Evolutionary conservation across 2,329 filamentous ascomycete species (phyloP).

Genomic region (Curvularia hawaiiensis): DNA sequence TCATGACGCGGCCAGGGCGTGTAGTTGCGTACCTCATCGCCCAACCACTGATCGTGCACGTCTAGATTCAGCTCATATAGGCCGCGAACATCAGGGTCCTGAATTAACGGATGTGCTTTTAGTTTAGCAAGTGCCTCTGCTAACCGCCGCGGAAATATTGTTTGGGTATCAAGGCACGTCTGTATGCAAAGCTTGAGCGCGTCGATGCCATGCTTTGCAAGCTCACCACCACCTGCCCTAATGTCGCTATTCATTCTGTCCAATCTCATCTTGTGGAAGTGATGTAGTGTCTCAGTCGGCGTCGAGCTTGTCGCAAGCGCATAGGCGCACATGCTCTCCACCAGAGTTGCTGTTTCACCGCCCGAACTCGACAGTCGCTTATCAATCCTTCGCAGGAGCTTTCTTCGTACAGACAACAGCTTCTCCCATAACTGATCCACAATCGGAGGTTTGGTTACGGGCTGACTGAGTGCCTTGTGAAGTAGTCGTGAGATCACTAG

Average conservation of each 20-base stretch:
- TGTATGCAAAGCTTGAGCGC: constrained; percentile 75
- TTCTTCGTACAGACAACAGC: constrained; percentile 65
- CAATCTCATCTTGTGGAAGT: constrained; percentile 76
- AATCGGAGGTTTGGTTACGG: constrained; percentile 53
- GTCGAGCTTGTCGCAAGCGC: constrained; percentile 82
- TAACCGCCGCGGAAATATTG: constrained; percentile 73
- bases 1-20: constrained; percentile 87
- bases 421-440: constrained; percentile 69
- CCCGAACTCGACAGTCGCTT: constrained; percentile 50
- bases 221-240: constrained; percentile 53
- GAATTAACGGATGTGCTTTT: constrained; percentile 72
- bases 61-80: constrained; percentile 78
- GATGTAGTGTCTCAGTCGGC: constrained; percentile 75
- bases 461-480: constrained; percentile 71
- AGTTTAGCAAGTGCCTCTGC: constrained; percentile 70
- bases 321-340: constrained; percentile 80
- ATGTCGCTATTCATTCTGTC: constrained; percentile 70
- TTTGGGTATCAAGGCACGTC: constrained; percentile 78
- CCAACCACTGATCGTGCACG: constrained; percentile 77
- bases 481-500: constrained; percentile 77
- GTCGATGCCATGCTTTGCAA: constrained; percentile 61
- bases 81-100: constrained; percentile 68
- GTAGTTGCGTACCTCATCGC: constrained; percentile 81
- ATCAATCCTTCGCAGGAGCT: constrained; percentile 69
- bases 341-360: constrained; percentile 55